Evolutionary conservation across 1,284 basidiomycete genomes (phyloP), one percentile per base, ranked within the genome.

Genomic region (Ceratobasidium sp.): DNA sequence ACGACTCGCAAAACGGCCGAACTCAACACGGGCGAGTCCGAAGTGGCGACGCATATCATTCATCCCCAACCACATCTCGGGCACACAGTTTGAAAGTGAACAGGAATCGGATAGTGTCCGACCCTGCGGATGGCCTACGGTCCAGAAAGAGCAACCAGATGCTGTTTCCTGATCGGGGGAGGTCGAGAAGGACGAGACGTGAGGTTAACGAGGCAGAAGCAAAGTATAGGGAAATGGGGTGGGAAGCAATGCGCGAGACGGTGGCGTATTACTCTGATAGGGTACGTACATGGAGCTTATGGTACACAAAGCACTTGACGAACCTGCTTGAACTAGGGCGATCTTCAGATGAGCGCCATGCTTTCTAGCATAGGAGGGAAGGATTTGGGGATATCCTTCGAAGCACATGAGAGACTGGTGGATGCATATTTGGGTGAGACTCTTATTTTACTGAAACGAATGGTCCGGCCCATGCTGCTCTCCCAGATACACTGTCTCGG

Each of bases 261-360:
- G 79, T 94, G 49, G 90, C 92, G 76, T 83, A 84, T n/a, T 89
- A 90, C 80, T 88, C 88, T 0, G 90, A 91, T 76, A 84, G 89
- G 84, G 92, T 92, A 77, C 33, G 85, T 79, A 20, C 1, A 31
- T 53, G 5, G 31, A 10, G 31, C n/a, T 10, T 37, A 28, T 28
- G 6, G 35, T 15, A 31, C 33, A 49, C 11, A 17, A 37, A 13
- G 2, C 67, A 45, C n/a, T 17, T 33, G 39, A 42, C 28, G 13
- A 64, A 1, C 8, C 31, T 10, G 15, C 10, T 11, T 10, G 13
- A 63, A 33, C 15, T 58, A 93, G 91, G 92, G 93, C 4, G 90
- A 94, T 79, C 84, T 93, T 0, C 92, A 94, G 80, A 91, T 90
- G 86, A 93, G 92, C 82, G 89, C 91, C 2, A 88, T 92, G 86